These are phyloP conservation scores for Prototheca wickerhamii DNA, from an alignment of 163 green algal genomes.

Conservation along the genomic window DNA sequence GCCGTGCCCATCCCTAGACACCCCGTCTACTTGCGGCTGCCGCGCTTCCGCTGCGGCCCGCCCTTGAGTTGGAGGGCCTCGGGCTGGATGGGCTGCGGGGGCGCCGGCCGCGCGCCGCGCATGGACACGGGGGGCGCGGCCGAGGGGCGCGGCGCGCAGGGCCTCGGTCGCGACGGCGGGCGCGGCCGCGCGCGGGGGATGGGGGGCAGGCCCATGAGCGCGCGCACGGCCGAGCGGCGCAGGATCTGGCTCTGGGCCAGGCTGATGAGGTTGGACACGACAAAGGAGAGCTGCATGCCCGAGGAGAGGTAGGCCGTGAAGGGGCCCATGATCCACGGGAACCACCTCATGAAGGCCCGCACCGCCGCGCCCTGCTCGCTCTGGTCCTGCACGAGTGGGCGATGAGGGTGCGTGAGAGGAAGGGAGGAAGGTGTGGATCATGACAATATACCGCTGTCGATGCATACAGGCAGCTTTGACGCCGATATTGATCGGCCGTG, in stretches of 20 bases:
- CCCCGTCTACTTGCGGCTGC: too few relatives aligned
- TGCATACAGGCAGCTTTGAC: not conserved
- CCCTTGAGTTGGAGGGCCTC: too few relatives aligned
- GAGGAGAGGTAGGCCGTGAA: slow-evolving; percentile 41
- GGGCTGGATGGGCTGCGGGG: too few relatives aligned
- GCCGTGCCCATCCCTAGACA: too few relatives aligned
- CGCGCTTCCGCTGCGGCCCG: too few relatives aligned
- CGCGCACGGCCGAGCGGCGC: not conserved
- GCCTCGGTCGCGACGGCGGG: too few relatives aligned
- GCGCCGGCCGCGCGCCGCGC: too few relatives aligned
- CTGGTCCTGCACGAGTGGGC: slow-evolving; percentile 19
- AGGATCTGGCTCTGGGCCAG: slow-evolving; percentile 24
- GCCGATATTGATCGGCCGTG: not conserved
- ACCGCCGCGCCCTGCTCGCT: slow-evolving; percentile 30
- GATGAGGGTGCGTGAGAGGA: not conserved
- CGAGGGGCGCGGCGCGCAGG: too few relatives aligned
- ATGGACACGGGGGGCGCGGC: too few relatives aligned
- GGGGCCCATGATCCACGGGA: slow-evolving; percentile 47
- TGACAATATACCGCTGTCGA: not conserved
- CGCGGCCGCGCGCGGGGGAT: not conserved
- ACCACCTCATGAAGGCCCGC: slow-evolving; percentile 51
- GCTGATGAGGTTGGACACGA: slow-evolving; percentile 49
- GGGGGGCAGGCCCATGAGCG: not conserved
- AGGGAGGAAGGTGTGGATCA: not conserved
- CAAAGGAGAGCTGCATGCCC: slow-evolving; percentile 64